Evolutionary conservation across 2,329 filamentous ascomycete genomes (phyloP).

Genomic region (Aspergillus puulaauensis): DNA sequence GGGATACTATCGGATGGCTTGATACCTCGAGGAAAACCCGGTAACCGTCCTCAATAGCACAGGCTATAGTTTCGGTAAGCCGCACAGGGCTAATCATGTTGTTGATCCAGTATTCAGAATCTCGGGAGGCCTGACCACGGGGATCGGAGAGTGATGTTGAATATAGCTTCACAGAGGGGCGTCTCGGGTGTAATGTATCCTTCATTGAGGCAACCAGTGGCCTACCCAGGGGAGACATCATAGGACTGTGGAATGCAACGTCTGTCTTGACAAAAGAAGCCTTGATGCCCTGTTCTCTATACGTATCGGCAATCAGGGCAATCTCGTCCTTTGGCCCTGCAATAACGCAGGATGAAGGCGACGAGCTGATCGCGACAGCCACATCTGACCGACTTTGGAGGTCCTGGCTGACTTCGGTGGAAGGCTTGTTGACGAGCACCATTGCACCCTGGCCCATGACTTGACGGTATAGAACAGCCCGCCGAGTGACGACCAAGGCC

Average conservation of each 20-base stretch:
- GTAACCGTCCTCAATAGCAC: slow-evolving; percentile 39
- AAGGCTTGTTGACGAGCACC: slow-evolving; percentile 4
- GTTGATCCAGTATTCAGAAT: slow-evolving; percentile 33
- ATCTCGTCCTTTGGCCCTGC: slow-evolving; percentile 7
- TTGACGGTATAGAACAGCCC: slow-evolving; percentile 32
- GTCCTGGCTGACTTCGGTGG: background rate
- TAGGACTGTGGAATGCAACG: slow-evolving; percentile 44
- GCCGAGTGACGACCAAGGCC: slow-evolving; percentile 32
- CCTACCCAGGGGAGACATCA: slow-evolving; percentile 31
- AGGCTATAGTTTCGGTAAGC: slow-evolving; percentile 36
- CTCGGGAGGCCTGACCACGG: slow-evolving; percentile 2
- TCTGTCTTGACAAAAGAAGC: slow-evolving; percentile 39
- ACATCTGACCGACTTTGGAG: background rate
- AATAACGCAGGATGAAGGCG: slow-evolving; percentile 9
- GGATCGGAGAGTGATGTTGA: slow-evolving; percentile 20
- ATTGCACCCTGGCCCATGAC: slow-evolving; percentile 25
- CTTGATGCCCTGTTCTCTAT: slow-evolving; percentile 25
- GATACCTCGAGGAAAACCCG: slow-evolving; percentile 45
- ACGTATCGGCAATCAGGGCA: background rate
- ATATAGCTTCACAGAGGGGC: slow-evolving; percentile 12
- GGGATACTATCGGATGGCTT: slow-evolving; percentile 42
- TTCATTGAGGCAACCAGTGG: slow-evolving; percentile 22
- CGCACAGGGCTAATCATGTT: slow-evolving; percentile 38
- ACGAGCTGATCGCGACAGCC: slow-evolving; percentile 13
- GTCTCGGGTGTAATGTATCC: slow-evolving; percentile 25